Conservation (phyloP, 202 grass and related monocot genomes). For the Digitaria exilis region DNA sequence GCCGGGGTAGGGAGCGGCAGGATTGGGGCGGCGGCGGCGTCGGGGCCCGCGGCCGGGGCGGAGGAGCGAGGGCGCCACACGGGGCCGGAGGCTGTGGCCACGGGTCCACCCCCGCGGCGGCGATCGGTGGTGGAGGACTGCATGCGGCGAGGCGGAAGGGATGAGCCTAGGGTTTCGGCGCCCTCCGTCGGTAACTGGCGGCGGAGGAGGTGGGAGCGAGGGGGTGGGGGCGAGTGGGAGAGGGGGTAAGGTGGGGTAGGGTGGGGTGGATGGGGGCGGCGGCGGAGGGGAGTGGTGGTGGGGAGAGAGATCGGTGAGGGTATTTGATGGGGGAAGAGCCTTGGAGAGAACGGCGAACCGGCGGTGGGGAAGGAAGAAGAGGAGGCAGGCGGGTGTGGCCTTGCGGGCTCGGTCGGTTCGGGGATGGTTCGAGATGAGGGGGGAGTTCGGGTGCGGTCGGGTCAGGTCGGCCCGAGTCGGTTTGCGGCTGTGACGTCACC, state of each 20-base stretch:
- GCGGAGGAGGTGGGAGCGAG: not conserved
- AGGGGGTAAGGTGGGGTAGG: not conserved
- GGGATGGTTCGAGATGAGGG: not conserved
- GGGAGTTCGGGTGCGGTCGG: not conserved
- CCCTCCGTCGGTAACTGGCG: slow-evolving; percentile 3
- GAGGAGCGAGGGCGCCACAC: slow-evolving; percentile 68
- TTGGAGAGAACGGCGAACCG: slow-evolving; percentile 58
- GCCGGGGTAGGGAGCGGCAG: slow-evolving; percentile 26
- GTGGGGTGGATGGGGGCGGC: not conserved
- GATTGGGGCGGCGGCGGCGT: slow-evolving; percentile 25
- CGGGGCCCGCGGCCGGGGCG: not conserved
- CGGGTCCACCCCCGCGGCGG: slow-evolving; percentile 29
- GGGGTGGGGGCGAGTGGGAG: not conserved
- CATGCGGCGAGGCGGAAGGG: slow-evolving; percentile 33
- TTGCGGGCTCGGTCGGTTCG: not conserved
- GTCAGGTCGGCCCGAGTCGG: not conserved
- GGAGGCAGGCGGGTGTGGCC: not conserved
- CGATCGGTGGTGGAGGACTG: slow-evolving; percentile 45
- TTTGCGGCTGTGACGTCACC: slow-evolving; percentile 20
- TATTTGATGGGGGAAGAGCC: slow-evolving; percentile 55
- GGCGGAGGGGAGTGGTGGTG: slow-evolving; percentile 9
- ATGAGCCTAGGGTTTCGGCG: slow-evolving; percentile 29
- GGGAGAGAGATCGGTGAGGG: slow-evolving; percentile 11
- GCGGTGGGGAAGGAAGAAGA: not conserved
- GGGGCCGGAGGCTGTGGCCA: slow-evolving; percentile 31